Conservation (phyloP, 139 green algal species). For the Diplosphaera chodatii region DNA sequence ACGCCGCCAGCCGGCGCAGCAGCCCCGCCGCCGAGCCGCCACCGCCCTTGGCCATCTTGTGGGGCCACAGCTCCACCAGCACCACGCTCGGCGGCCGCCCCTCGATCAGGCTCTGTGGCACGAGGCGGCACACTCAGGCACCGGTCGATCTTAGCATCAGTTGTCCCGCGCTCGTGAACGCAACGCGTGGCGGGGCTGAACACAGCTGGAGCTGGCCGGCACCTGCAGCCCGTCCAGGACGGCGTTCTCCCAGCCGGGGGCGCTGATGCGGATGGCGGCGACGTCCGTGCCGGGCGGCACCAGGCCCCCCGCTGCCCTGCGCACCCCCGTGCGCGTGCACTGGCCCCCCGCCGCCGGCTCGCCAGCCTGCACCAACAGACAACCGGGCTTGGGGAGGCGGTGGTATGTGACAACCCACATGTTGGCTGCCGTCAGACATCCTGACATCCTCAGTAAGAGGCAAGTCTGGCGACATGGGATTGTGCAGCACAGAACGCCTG, state of each 20-base stretch:
- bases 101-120: conserved; percentile 7
- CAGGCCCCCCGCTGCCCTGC: not conserved
- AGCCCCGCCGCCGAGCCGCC: conserved; percentile 35
- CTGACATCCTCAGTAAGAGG: too few relatives aligned
- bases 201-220: not conserved
- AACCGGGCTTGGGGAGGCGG: too few relatives aligned
- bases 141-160: too few relatives aligned
- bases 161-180: too few relatives aligned
- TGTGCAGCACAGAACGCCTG: not conserved
- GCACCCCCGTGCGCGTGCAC: conserved; percentile 16
- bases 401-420: too few relatives aligned
- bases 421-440: too few relatives aligned
- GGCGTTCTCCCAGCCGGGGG: conserved; percentile 59
- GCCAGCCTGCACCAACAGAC: not conserved
- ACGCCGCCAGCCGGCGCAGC: conserved; percentile 43
- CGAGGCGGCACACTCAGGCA: too few relatives aligned
- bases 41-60: conserved; percentile 27
- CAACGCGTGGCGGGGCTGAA: not conserved
- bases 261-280: conserved; percentile 44
- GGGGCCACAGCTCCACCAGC: conserved; percentile 58
- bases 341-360: not conserved
- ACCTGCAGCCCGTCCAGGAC: conserved; percentile 53
- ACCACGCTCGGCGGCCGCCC: conserved; percentile 45
- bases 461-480: too few relatives aligned
- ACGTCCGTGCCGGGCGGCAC: conserved; percentile 25